Conservation (phyloP, 2,329 filamentous ascomycete genomes). For the Epichloe scottii region DNA sequence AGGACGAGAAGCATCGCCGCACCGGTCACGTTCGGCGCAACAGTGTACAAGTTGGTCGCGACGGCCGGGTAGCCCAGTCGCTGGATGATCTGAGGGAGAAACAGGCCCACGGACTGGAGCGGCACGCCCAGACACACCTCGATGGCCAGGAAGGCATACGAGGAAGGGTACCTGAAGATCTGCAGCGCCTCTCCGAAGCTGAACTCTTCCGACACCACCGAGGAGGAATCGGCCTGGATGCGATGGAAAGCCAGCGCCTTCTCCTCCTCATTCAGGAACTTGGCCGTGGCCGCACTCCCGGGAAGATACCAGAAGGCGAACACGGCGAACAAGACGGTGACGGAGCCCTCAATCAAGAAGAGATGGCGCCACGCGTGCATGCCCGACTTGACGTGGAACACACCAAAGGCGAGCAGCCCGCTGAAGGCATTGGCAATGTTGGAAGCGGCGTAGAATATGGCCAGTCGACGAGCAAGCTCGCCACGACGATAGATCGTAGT, state of each 20-base stretch:
- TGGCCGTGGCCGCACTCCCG: slow-evolving; percentile 49
- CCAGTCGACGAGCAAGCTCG: slow-evolving; percentile 32
- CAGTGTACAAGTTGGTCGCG: slow-evolving; percentile 67
- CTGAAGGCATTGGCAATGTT: slow-evolving; percentile 55
- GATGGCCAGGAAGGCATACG: slow-evolving; percentile 37
- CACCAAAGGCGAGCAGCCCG: slow-evolving; percentile 33
- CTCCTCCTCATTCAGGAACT: slow-evolving; percentile 53
- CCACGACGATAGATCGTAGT: slow-evolving; percentile 38
- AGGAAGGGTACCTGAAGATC: slow-evolving; percentile 38
- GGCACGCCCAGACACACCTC: slow-evolving; percentile 49
- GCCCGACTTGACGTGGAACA: slow-evolving; percentile 32
- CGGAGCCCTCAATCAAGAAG: slow-evolving; percentile 40
- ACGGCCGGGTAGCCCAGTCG: slow-evolving; percentile 35
- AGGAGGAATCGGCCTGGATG: slow-evolving; percentile 64
- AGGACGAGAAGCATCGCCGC: slow-evolving; percentile 60
- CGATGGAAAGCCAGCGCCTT: slow-evolving; percentile 56
- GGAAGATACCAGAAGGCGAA: slow-evolving; percentile 64
- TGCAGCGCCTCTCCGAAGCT: slow-evolving; percentile 35
- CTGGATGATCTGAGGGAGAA: slow-evolving; percentile 42
- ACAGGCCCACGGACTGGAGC: slow-evolving; percentile 40
- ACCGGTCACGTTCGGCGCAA: slow-evolving; percentile 66
- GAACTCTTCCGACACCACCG: slow-evolving; percentile 42
- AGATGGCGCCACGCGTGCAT: slow-evolving; percentile 35
- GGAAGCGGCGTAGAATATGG: slow-evolving; percentile 63
- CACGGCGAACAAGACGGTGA: slow-evolving; percentile 47